Evolutionary conservation across 202 grass and related monocot genomes (phyloP), one percentile per base, ranked within the genome.

Genomic region (Panicum hallii): DNA sequence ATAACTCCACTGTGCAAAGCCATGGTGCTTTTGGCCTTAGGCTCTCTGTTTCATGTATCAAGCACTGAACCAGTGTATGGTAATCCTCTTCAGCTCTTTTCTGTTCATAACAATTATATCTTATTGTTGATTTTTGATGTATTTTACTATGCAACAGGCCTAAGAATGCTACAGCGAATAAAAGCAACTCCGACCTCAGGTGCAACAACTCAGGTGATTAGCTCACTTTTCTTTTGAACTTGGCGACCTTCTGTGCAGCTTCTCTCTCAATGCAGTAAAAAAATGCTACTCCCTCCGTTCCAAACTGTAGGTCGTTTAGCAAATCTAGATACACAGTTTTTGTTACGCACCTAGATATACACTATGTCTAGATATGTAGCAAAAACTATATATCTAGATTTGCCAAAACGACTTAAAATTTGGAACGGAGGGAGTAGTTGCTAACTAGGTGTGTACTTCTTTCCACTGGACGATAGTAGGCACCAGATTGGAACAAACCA

Each of bases 31-130:
- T 70, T 77, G 8, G 44, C 41, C 30, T 63, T 70, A 34, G n/a
- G 72, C 64, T 77, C 15, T 77, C 28, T 50, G n/a, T 70, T 87
- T 56, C 16, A 61, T 83, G 72, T 70, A 63, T 87, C 63, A 54
- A 71, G 64, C 34, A 54, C 34, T 4, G 79, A 63, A 55, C 47
- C 16, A 45, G 32, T 43, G 32, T n/a, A 68, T 53, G 79, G 54
- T 82, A 70, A 34, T 70, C 22, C 62, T 23, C 30, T 77, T 47
- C 60, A 77, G 53, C 16, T 82, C 11, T 70, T 38, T 34, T 52
- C n/a, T 63, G 16, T 54, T 63, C n/a, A 87, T 63, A 63, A 11
- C 14, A 0, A 53, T 53, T 52, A 52, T 10, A 30, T 55, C 53
- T 70, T 17, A 41, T 19, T 34, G 22, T 50, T 49, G 46, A 81